These are phyloP conservation scores for Eruca vesicaria DNA, from an alignment of 441 rosid genomes.

Conservation along the genomic window DNA sequence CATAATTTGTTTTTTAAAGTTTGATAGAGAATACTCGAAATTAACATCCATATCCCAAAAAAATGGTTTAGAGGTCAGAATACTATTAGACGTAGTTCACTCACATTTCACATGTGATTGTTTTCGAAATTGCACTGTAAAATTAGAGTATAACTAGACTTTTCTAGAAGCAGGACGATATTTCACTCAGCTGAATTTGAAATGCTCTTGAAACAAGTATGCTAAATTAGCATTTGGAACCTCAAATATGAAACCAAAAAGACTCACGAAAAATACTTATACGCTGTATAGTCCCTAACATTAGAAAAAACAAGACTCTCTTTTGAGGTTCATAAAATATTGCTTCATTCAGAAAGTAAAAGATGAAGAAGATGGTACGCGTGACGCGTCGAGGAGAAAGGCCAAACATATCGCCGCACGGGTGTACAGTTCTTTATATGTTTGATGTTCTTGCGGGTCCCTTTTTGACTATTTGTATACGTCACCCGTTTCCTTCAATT, in stretches of 20 bases:
- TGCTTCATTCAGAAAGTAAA: neutral
- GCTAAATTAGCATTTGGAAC: neutral
- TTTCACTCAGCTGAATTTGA: neutral
- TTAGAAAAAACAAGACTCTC: neutral
- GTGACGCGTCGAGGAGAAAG: conserved; percentile 12
- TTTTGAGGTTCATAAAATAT: neutral
- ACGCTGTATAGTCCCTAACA: neutral
- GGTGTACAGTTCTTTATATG: conserved; percentile 12
- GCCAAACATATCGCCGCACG: conserved; percentile 33
- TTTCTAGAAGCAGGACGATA: neutral
- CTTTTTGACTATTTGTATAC: conserved; percentile 30
- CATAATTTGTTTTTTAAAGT: too few relatives aligned
- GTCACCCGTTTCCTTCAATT: conserved; percentile 26
- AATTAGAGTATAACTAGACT: neutral
- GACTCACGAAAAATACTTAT: neutral
- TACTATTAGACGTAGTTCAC: neutral
- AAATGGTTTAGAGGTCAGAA: neutral
- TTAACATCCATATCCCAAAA: too few relatives aligned
- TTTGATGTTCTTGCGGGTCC: neutral
- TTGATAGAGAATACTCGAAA: too few relatives aligned
- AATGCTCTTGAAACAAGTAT: neutral
- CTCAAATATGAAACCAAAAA: neutral
- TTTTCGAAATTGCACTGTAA: neutral
- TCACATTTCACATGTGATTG: neutral
- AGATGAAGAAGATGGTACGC: neutral